phyloP scores from a whole-genome alignment of 805 yeast species.

The Saturnispora halmiae region DNA sequence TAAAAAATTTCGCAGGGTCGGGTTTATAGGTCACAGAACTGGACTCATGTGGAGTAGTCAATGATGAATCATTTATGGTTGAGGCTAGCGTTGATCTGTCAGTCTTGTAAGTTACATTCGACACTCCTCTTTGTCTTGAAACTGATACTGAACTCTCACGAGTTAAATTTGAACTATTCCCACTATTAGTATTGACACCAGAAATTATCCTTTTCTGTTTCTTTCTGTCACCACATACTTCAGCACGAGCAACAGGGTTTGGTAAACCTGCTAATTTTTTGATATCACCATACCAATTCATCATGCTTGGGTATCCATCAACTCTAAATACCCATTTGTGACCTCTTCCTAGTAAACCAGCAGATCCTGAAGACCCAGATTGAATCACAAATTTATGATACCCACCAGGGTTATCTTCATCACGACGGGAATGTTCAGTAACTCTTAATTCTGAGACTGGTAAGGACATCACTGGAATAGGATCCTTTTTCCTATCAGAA shows the following conservation, averaged over 20 bases:
- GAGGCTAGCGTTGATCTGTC: constrained; percentile 4
- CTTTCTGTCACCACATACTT: constrained; percentile 31
- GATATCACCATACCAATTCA: constrained; percentile 76
- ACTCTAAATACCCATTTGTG: constrained; percentile 95
- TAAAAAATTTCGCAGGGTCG: constrained; percentile 8
- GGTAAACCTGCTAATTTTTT: constrained; percentile 55
- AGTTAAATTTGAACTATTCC: constrained; percentile 16
- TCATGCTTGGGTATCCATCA: constrained; percentile 72
- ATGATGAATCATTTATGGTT: constrained; percentile 6
- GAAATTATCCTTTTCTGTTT: constrained; percentile 19
- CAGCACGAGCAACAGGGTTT: constrained; percentile 50
- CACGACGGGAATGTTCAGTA: constrained; percentile 72
- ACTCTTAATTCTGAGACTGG: constrained; percentile 72
- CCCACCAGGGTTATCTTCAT: constrained; percentile 43
- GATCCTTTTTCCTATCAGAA: constrained; percentile 71
- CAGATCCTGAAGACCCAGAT: constrained; percentile 60
- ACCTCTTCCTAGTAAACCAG: constrained; percentile 66
- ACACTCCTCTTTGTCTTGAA: constrained; percentile 3
- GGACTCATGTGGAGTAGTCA: constrained; percentile 7
- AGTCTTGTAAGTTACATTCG: constrained; percentile 5
- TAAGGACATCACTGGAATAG: constrained; percentile 74
- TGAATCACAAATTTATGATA: constrained; percentile 70
- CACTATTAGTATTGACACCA: constrained; percentile 12
- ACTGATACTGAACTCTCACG: constrained; percentile 6
- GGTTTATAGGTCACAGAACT: not conserved